Evolutionary conservation across 805 yeast genomes (phyloP), one percentile per base, ranked within the genome.

Genomic region (Metschnikowia lachancei): DNA sequence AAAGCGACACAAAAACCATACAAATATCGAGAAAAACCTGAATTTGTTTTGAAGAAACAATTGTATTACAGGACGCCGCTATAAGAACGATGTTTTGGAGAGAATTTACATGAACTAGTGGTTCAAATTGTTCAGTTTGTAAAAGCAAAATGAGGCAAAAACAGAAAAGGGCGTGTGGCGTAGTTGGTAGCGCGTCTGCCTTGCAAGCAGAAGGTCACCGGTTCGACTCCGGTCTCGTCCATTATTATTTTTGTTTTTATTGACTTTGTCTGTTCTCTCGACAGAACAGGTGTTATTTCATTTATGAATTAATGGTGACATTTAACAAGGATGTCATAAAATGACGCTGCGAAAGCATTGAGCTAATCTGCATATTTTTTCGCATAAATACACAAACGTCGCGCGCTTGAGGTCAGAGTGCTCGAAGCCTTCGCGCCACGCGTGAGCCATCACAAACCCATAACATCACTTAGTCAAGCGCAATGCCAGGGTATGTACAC

Each of bases 131-230:
- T n/a, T n/a, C n/a, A n/a, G n/a, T n/a, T n/a, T n/a, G n/a, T n/a
- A n/a, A n/a, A n/a, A n/a, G n/a, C n/a, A n/a, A n/a, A 6, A 31
- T 10, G 7, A 13, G 7, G 13, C 16, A 10, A 10, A 12, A 14
- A 10, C 13, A 13, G 8, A 2, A 37, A 26, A 17, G 85, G 85
- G 85, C 85, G 82, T 78, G 83, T 81, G 83, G 86, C 85, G 85
- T 78, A 81, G 86, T 80, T 80, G 86, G 86, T 81, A 81, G 85
- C 84, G 85, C 85, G 85, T 76, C 74, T 75, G 81, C 85, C 82
- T 81, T 80, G 86, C 86, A 81, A 77, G 86, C 78, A 72, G 74
- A 75, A 81, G 86, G 86, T 80, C 86, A 76, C 72, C 76, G 85
- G 85, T 81, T 81, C 85, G 83, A 81, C 67, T 80, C 85, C 85